These are phyloP conservation scores for Debaryomyces coudertii DNA, from an alignment of 1,139 yeast genomes.

Conservation along the genomic window DNA sequence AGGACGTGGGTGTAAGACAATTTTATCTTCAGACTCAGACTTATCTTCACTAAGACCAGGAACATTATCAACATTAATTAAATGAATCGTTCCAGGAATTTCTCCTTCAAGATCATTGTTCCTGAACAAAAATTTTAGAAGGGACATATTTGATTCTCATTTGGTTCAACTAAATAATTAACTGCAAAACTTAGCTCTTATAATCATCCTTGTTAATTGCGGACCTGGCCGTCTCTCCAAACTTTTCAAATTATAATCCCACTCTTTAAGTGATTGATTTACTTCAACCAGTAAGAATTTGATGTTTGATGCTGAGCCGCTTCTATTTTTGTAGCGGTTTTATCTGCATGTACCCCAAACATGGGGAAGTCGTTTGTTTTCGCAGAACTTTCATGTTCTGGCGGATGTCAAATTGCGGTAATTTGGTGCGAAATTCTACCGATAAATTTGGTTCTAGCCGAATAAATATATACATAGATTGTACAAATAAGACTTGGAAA, in stretches of 20 bases:
- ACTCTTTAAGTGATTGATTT: background rate
- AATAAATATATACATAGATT: too few relatives aligned
- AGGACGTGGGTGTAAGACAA: conserved; percentile 40
- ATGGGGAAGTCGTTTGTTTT: too few relatives aligned
- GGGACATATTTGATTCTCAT: background rate
- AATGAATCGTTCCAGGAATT: conserved; percentile 61
- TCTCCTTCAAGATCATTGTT: background rate
- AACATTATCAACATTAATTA: conserved; percentile 50
- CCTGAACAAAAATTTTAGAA: background rate
- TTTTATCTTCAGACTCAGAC: background rate
- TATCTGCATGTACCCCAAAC: too few relatives aligned
- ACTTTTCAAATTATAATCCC: background rate
- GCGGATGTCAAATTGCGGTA: too few relatives aligned
- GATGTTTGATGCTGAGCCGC: too few relatives aligned
- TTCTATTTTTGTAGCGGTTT: too few relatives aligned
- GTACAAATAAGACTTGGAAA: too few relatives aligned
- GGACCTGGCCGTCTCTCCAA: background rate
- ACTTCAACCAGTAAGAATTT: too few relatives aligned
- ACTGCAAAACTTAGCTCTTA: background rate
- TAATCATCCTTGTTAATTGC: background rate
- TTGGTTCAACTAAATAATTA: background rate
- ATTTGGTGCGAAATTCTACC: too few relatives aligned
- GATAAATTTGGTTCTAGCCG: too few relatives aligned
- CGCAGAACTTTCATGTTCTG: too few relatives aligned
- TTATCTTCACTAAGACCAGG: conserved; percentile 35